phyloP scores from a whole-genome alignment of 202 grass and related monocot species.

The Elaeis oleifera region DNA sequence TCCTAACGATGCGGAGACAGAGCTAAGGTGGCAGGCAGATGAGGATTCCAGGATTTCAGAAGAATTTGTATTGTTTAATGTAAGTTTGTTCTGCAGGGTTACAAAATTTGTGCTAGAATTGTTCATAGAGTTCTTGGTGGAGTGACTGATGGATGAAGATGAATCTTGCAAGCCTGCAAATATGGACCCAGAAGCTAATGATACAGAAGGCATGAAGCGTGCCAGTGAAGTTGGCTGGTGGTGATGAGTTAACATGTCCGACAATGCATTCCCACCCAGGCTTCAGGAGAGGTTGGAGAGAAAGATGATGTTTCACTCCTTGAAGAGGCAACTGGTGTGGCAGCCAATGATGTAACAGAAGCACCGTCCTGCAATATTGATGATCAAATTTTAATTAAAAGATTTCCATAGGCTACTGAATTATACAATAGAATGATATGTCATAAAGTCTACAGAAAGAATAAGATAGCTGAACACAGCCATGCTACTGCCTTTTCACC shows the following conservation, averaged over 20 bases:
- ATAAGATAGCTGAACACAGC: no score
- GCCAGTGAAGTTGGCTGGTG: slow-evolving; percentile 38
- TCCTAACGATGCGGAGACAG: slow-evolving; percentile 30
- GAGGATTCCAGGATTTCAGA: slow-evolving; percentile 32
- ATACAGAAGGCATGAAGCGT: slow-evolving; percentile 53
- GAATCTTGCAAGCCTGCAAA: slow-evolving; percentile 63
- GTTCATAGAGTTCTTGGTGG: slow-evolving; percentile 54
- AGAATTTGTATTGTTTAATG: slow-evolving; percentile 48
- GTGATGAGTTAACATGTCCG: slow-evolving; percentile 43
- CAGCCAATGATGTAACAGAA: slow-evolving; percentile 18
- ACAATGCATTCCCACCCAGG: slow-evolving; percentile 36
- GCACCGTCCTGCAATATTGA: slow-evolving; percentile 44
- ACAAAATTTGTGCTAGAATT: slow-evolving; percentile 31
- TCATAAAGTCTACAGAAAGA: no score
- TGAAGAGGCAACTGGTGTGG: slow-evolving; percentile 34
- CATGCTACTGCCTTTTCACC: no score
- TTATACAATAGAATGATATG: no score
- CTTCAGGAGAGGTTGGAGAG: slow-evolving; percentile 19
- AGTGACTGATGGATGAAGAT: slow-evolving; percentile 33
- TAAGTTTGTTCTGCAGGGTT: slow-evolving; percentile 68
- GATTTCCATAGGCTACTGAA: no score
- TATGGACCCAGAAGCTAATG: slow-evolving; percentile 34
- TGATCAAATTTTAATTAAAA: no score
- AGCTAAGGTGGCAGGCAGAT: slow-evolving; percentile 33
- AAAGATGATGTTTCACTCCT: slow-evolving; percentile 52